Conservation (phyloP, 495 filamentous ascomycete species). For the Hyphodiscus hymeniophilus region DNA sequence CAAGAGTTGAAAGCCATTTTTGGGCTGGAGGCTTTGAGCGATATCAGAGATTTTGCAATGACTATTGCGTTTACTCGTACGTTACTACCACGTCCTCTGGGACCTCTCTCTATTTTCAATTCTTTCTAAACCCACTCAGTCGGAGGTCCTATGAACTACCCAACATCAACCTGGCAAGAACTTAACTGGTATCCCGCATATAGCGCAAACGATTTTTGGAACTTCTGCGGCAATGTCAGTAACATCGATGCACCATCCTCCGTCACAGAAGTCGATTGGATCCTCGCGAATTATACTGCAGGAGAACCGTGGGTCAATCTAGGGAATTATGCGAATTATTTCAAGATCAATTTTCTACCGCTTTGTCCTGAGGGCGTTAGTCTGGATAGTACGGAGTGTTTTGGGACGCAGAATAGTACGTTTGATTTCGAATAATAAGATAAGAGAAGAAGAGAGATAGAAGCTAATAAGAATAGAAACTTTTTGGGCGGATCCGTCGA, state of each 20-base stretch:
- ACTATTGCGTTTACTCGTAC: conserved; percentile 34
- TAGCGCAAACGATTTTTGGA: conserved; percentile 32
- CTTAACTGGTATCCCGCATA: conserved; percentile 34
- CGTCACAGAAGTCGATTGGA: conserved; percentile 32
- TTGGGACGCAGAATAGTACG: conserved; percentile 32
- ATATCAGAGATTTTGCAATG: conserved; percentile 35
- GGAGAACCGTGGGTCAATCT: conserved; percentile 40
- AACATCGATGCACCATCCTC: conserved; percentile 34
- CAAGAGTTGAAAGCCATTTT: conserved; percentile 35
- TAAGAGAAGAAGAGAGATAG: too few species aligned
- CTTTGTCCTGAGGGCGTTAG: conserved; percentile 30
- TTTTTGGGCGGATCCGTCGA: conserved; percentile 31
- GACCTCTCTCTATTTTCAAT: neutral
- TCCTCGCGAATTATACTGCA: conserved; percentile 34
- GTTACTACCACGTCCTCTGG: too few species aligned
- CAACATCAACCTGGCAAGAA: conserved; percentile 41
- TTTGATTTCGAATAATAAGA: too few species aligned
- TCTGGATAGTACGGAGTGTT: conserved; percentile 35
- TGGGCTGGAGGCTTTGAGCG: conserved; percentile 30
- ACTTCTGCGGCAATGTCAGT: conserved; percentile 41
- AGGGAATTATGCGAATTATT: conserved; percentile 38
- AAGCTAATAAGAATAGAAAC: conserved; percentile 8
- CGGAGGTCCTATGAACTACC: conserved; percentile 39
- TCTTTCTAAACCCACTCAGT: conserved; percentile 9
- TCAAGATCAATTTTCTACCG: conserved; percentile 33